phyloP scores from a whole-genome alignment of 1,284 basidiomycete genomes.

The Cerioporus squamosus region DNA sequence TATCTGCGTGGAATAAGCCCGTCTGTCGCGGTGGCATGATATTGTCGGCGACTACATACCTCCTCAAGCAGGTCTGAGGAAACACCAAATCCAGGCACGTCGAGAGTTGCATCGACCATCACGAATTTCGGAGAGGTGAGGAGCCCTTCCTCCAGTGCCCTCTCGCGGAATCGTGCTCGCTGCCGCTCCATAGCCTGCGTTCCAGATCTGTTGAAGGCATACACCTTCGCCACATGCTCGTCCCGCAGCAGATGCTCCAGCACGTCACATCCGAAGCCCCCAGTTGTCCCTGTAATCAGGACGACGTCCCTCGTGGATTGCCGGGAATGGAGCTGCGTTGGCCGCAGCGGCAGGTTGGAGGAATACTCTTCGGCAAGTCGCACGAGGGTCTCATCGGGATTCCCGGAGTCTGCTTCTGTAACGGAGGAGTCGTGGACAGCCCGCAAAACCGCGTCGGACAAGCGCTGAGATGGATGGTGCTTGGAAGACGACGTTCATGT shows the following conservation, averaged over 20 bases:
- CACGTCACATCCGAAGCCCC: slow-evolving; percentile 25
- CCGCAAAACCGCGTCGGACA: slow-evolving; percentile 25
- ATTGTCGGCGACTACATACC: too few relatives aligned
- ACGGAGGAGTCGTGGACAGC: neutral
- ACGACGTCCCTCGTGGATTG: too few relatives aligned
- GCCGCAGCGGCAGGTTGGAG: neutral
- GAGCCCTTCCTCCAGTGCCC: slow-evolving; percentile 32
- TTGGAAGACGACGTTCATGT: slow-evolving; percentile 40
- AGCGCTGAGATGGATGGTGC: slow-evolving; percentile 37
- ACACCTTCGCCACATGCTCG: slow-evolving; percentile 17
- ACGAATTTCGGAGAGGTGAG: slow-evolving; percentile 34
- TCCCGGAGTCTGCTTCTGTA: slow-evolving; percentile 18
- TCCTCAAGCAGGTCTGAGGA: too few relatives aligned
- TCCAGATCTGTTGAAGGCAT: slow-evolving; percentile 24
- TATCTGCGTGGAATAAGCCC: too few relatives aligned
- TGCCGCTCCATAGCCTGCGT: slow-evolving; percentile 30
- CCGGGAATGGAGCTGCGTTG: neutral
- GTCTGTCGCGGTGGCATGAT: too few relatives aligned
- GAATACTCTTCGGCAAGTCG: slow-evolving; percentile 20
- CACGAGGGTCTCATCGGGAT: slow-evolving; percentile 6
- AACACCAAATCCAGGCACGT: too few relatives aligned
- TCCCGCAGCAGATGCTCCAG: slow-evolving; percentile 22
- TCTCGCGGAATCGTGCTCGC: slow-evolving; percentile 28
- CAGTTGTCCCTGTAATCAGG: slow-evolving; percentile 32
- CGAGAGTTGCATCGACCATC: slow-evolving; percentile 38